Conservation (phyloP, 208 protist species). For the Leishmania martiniquensis region DNA sequence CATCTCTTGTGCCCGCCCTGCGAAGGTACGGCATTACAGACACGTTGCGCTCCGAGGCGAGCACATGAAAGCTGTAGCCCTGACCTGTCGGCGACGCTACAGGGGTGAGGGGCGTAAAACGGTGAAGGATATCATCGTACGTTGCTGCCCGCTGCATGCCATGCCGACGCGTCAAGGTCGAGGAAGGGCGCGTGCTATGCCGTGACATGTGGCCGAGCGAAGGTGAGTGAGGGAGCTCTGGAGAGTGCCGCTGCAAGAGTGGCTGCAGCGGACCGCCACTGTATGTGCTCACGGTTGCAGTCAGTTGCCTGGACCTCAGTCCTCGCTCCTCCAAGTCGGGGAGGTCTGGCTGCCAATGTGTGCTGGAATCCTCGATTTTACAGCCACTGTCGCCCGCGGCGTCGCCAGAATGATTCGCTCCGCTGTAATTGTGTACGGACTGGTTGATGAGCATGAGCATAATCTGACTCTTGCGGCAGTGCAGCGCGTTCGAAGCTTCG, state of each 20-base stretch:
- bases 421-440: conserved; percentile 43
- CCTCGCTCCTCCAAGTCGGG: neutral
- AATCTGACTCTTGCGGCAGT: conserved; percentile 81
- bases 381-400: neutral
- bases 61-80: conserved; percentile 40
- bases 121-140: conserved; percentile 18
- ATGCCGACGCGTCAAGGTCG: neutral
- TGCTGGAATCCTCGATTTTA: neutral
- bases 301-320: neutral
- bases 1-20: neutral
- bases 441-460: conserved; percentile 78
- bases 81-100: conserved; percentile 22
- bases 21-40: conserved; percentile 43
- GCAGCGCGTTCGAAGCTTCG: conserved; percentile 54
- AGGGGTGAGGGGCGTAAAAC: conserved; percentile 5
- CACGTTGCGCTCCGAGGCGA: conserved; percentile 46
- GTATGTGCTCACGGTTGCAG: neutral
- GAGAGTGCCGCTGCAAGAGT: neutral
- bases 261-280: neutral
- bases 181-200: neutral
- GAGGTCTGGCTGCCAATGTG: neutral
- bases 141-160: conserved; percentile 19
- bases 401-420: conserved; percentile 8
- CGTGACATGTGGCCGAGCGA: neutral
- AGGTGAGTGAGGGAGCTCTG: neutral